A percentile compares a stretch with the other conserved stretches of the same genome.
Conservation (phyloP, 139 green algal species). For the Trebouxia sp. region DNA sequence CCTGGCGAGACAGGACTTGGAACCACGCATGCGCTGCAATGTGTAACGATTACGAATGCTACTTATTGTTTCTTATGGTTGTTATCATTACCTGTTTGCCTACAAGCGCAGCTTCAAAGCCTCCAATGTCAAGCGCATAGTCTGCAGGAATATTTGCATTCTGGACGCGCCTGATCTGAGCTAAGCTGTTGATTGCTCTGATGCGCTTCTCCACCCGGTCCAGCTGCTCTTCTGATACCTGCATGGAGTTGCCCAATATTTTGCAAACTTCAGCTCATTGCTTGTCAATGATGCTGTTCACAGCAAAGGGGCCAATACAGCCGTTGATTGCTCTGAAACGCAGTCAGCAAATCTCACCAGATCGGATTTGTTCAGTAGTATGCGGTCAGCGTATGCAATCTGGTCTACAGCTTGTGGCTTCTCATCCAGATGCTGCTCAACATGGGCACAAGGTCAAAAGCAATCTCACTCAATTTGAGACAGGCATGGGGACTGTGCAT, state of each 20-base stretch:
- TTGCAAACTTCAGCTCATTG: background rate
- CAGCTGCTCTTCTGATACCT: slow-evolving; percentile 44
- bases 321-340: no score
- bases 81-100: no score
- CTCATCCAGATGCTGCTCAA: no score
- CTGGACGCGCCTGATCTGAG: slow-evolving; percentile 50
- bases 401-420: slow-evolving; percentile 93
- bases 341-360: slow-evolving; percentile 65
- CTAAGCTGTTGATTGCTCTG: slow-evolving; percentile 85
- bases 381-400: slow-evolving; percentile 93
- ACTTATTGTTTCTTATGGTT: no score
- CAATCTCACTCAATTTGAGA: no score
- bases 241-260: background rate
- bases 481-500: no score
- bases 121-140: slow-evolving; percentile 91
- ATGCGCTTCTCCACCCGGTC: slow-evolving; percentile 66
- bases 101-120: slow-evolving; percentile 91
- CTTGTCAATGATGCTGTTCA: no score
- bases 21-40: no score
- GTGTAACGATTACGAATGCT: no score
- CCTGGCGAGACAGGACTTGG: no score
- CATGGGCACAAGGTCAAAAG: no score
- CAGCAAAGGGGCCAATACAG: no score
- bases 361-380: slow-evolving; percentile 96
- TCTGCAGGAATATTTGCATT: slow-evolving; percentile 73